Conservation (phyloP, 495 filamentous ascomycete species). For the Aspergillus funiculosus region DNA sequence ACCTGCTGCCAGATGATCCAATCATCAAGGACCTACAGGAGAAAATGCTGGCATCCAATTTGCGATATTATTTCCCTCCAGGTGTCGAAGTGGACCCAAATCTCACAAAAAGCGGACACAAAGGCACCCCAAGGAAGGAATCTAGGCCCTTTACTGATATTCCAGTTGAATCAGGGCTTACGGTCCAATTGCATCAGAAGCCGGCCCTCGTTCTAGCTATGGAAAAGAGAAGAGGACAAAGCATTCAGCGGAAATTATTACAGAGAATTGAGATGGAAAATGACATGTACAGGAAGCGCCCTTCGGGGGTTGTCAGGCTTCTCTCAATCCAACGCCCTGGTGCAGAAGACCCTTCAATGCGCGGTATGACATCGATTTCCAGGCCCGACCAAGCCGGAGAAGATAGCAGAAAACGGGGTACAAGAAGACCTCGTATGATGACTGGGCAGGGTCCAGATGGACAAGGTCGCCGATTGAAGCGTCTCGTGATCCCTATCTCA, state of each 20-base stretch:
- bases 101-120: conserved; percentile 22
- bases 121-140: conserved; percentile 4
- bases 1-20: conserved; percentile 45
- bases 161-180: conserved; percentile 30
- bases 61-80: conserved; percentile 30
- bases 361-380: conserved; percentile 23
- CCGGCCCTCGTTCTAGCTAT: conserved; percentile 27
- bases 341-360: conserved; percentile 6
- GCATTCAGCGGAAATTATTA: conserved; percentile 26
- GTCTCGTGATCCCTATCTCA: conserved; percentile 20
- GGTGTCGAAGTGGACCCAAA: conserved; percentile 28
- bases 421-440: not conserved
- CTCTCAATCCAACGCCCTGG: conserved; percentile 27
- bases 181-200: conserved; percentile 37
- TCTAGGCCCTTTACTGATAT: conserved; percentile 11
- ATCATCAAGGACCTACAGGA: conserved; percentile 48
- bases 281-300: conserved; percentile 7
- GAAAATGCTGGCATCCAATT: conserved; percentile 41
- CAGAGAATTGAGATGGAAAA: conserved; percentile 21
- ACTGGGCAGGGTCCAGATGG: not conserved
- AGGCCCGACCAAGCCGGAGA: conserved; percentile 16
- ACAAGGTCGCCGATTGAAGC: conserved; percentile 14
- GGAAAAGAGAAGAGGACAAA: conserved; percentile 28
- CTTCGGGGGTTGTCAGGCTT: conserved; percentile 27
- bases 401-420: not conserved